Evolutionary conservation across 768 basidiomycete genomes (phyloP), one percentile per base, ranked within the genome.

Genomic region (Pleurotus tuoliensis): DNA sequence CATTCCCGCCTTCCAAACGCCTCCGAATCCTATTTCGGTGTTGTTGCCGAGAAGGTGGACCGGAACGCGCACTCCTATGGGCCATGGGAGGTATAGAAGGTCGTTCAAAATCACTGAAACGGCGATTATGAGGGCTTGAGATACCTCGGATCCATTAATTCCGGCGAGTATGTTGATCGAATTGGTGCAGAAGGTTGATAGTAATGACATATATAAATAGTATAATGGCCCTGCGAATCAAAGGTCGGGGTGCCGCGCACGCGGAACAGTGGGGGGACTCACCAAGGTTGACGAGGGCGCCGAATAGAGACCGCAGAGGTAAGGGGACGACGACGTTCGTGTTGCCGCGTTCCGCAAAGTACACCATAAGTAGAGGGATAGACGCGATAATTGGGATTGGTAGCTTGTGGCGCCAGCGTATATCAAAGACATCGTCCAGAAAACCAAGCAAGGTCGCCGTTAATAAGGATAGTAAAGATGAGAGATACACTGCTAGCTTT

Each of bases 111-210:
- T 86, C 61, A 99, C 88, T 0, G 94, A 97, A 8, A 92, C 59
- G 3, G 92, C 90, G 61, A 99, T 98, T 58, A 98, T 84, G 46
- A 97, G 75, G 0, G 95, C 91, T 72, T 99, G 97, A 59, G 86
- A 83, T 60, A 91, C 93, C 78, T 99, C 97, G 4, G 96, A 87
- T 9, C 96, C 97, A 67, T 99, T 98, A 62, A 98, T 90, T 7
- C 96, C 97, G 9, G 97, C 97, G 15, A 98, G 86, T 63, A 99
- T 98, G 71, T 99, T 99, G 79, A 98, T 97, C 69, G 90, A 90
- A 73, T 99, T 99, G 15, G 96, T 98, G 55, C 92, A 85, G 70
- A 98, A 99, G 0, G 94, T 98, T 30, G 95, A 98, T 15, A 99
- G 77, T 27, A 98, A 73, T 4, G 93, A 84, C 92, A 99, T 98